Evolutionary conservation across 2,329 filamentous ascomycete genomes (phyloP).

Genomic region (Immersiporthe knoxdaviesiana): DNA sequence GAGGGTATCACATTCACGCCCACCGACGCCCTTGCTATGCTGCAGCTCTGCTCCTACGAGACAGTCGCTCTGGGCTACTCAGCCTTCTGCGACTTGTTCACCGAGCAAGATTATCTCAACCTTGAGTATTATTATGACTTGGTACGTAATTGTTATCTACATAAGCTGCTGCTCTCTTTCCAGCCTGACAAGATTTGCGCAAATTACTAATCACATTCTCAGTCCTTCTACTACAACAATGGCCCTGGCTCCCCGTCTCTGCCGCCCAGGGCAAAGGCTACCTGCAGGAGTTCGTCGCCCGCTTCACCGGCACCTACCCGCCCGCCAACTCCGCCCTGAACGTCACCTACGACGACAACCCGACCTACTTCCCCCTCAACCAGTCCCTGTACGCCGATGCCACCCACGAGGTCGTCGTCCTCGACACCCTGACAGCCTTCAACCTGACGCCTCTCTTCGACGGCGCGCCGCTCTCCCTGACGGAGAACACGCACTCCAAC

Average conservation of each 20-base stretch:
- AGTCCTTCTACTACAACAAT: conserved; percentile 39
- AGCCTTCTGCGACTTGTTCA: conserved; percentile 46
- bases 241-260: conserved; percentile 40
- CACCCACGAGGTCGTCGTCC: conserved; percentile 46
- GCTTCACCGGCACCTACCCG: conserved; percentile 38
- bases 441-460: conserved; percentile 39
- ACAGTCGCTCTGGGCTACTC: conserved; percentile 46
- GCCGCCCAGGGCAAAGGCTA: conserved; percentile 40
- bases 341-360: conserved; percentile 43
- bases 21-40: conserved; percentile 44
- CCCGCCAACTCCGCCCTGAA: conserved; percentile 37
- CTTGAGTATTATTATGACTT: conserved; percentile 50
- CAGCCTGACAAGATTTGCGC: not conserved
- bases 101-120: conserved; percentile 46
- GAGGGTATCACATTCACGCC: conserved; percentile 38
- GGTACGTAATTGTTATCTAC: conserved; percentile 28
- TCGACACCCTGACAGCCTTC: conserved; percentile 39
- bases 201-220: not conserved
- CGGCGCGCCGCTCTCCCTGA: conserved; percentile 35
- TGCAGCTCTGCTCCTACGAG: conserved; percentile 43
- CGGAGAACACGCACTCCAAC: conserved; percentile 33
- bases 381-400: conserved; percentile 48
- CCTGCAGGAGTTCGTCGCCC: conserved; percentile 40
- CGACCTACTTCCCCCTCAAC: conserved; percentile 47
- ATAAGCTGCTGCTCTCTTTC: conserved; percentile 40